Conservation (phyloP, 169 alveolate genomes). For the Plasmodium berghei region DNA sequence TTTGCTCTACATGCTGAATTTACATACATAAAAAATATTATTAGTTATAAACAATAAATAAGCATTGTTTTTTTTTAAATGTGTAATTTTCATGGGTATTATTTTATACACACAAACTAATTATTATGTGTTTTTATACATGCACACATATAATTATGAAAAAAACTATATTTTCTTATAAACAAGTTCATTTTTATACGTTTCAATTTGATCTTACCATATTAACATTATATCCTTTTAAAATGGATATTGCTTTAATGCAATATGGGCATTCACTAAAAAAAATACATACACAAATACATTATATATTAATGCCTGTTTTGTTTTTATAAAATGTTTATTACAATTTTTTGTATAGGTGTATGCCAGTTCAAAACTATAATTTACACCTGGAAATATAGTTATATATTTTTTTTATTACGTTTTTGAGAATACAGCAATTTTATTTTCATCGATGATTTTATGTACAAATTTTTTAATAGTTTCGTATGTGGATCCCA, state of each 20-base stretch:
- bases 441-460: constrained; percentile 46
- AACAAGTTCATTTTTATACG: not conserved
- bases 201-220: constrained; percentile 10
- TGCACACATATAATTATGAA: not conserved
- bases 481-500: constrained; percentile 37
- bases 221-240: constrained; percentile 32
- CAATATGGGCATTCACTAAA: constrained; percentile 68
- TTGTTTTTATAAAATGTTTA: not conserved
- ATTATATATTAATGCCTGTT: not conserved
- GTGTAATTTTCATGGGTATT: not conserved
- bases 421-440: constrained; percentile 69
- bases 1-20: constrained; percentile 45
- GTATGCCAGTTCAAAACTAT: too few relatives aligned
- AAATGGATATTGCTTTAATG: constrained; percentile 51
- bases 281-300: constrained; percentile 4
- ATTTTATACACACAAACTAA: not conserved
- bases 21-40: not conserved
- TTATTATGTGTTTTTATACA: not conserved
- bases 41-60: not conserved
- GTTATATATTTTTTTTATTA: not conserved
- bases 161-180: not conserved
- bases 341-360: too few relatives aligned
- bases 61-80: not conserved
- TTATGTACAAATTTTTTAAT: constrained; percentile 45
- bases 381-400: too few relatives aligned